Conservation (phyloP, 148 eudicot species). For the Fagopyrum tataricum region DNA sequence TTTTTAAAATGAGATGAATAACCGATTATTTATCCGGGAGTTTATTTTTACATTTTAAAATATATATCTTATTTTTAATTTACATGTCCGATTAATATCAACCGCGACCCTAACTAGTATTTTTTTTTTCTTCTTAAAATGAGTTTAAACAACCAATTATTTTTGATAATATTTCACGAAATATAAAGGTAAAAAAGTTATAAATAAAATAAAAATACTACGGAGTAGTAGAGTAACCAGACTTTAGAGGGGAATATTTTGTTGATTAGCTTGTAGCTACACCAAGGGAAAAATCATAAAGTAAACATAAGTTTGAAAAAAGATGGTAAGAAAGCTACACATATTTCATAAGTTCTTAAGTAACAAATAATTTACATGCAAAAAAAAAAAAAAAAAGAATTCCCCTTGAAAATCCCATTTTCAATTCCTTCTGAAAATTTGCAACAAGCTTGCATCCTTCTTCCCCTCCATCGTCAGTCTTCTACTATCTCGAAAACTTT, state of each 20-base stretch:
- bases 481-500: background rate
- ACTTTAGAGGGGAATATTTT: background rate
- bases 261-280: slow-evolving; percentile 7
- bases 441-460: background rate
- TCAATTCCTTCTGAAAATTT: slow-evolving; percentile 1
- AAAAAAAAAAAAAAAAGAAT: slow-evolving; percentile 23
- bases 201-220: background rate
- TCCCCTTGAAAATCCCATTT: slow-evolving; percentile 28
- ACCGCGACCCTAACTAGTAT: too few species aligned
- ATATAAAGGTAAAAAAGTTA: background rate
- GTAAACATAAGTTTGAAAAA: slow-evolving; percentile 2
- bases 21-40: too few species aligned
- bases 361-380: slow-evolving; percentile 41
- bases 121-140: too few species aligned
- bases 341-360: slow-evolving; percentile 10
- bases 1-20: too few species aligned
- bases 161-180: background rate
- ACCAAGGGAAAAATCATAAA: slow-evolving; percentile 2
- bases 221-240: background rate
- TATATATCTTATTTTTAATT: too few species aligned
- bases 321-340: slow-evolving; percentile 23
- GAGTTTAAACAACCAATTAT: too few species aligned
- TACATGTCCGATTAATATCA: too few species aligned
- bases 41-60: too few species aligned
- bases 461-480: slow-evolving; percentile 5